Evolutionary conservation across 345 rosid genomes (phyloP), one percentile per base, ranked within the genome.

Genomic region (Corymbia maculata): DNA sequence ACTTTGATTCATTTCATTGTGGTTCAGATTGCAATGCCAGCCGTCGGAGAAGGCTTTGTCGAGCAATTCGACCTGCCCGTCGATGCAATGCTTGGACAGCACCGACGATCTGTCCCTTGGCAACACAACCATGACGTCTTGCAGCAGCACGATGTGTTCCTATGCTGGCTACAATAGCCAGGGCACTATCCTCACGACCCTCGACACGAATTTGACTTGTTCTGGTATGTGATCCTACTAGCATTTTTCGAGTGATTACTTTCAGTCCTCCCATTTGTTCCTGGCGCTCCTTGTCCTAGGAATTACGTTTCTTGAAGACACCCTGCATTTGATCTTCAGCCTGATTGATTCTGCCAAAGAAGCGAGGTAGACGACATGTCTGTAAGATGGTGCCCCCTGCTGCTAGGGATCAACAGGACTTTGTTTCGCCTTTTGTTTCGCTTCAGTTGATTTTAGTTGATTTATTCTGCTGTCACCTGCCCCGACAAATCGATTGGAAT

Each of bases 1-100:
- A 55, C 79, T 68, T 30, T 2, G 44, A 17, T 68, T 68, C 21
- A 22, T 70, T 36, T 70, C 82, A 11, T 9, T 49, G 51, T 6
- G 57, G 14, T 32, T 89, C 96, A 97, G 99, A 87, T 89, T 97
- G 87, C 93, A 91, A 53, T 97, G 99, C 52, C 91, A 95, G 88
- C 93, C 97, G 8, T 91, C 97, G 16, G 90, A 89, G 87, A 84
- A 88, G 42, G 86, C 30, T 36, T 89, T 91, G 36, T 66, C 95
- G 14, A 87, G 26, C 4, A 86, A 93, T 96, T 26, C 53, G 9
- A 86, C 91, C 3, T 98, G 99, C 89, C 95, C 96, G 10, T 66
- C 94, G 9, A 59, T 93, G 95, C 92, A 7, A 84, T 97, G 99
- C 88, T 36, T 47, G 26, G 89, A 50, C 12, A 12, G 51, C 79